Evolutionary conservation across 1,139 yeast genomes (phyloP), one percentile per base, ranked within the genome.

Genomic region (Taphrina populina): DNA sequence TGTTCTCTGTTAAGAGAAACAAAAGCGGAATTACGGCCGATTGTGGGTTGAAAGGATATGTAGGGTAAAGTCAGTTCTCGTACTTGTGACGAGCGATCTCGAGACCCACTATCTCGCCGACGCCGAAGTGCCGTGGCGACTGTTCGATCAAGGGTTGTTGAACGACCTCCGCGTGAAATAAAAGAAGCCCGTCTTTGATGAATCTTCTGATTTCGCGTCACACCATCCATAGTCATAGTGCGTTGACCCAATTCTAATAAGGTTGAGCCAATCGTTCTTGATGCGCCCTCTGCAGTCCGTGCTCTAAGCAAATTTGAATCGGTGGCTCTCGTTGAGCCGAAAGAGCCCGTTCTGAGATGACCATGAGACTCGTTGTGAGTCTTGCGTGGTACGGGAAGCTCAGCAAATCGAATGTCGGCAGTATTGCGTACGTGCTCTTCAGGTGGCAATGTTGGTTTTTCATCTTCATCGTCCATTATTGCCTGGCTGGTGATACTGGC

Each of bases 21-120:
- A 73, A 92, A 92, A 84, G 90, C 85, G 1, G 98, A 92, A 69
- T 94, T 94, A 67, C 97, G 79, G n/a, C 96, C 98, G 46, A 94
- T 78, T 0, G 88, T 88, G 0, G 98, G 97, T 24, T 78, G 79
- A 90, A 59, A 59, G 8, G 61, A 58, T 8, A 59, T 53, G 44
- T 59, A 59, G 10, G 61, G 61, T 26, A 59, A 34, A n/a, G 58
- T 43, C 51, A 49, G 43, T 8, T 36, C 57, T n/a, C 59, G 46
- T n/a, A 27, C 30, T 11, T 40, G 11, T 10, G 46, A 10, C 11
- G 54, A 29, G 2, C 46, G 35, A 10, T 47, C 29, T 27, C 40
- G 20, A n/a, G 58, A 56, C 32, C 58, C 53, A 24, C 54, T 49
- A 10, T 49, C 54, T 26, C 54, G 36, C 20, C 46, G 43, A 13